phyloP scores from a whole-genome alignment of 768 basidiomycete genomes.

The Porphyrellus cyaneotinctus region DNA sequence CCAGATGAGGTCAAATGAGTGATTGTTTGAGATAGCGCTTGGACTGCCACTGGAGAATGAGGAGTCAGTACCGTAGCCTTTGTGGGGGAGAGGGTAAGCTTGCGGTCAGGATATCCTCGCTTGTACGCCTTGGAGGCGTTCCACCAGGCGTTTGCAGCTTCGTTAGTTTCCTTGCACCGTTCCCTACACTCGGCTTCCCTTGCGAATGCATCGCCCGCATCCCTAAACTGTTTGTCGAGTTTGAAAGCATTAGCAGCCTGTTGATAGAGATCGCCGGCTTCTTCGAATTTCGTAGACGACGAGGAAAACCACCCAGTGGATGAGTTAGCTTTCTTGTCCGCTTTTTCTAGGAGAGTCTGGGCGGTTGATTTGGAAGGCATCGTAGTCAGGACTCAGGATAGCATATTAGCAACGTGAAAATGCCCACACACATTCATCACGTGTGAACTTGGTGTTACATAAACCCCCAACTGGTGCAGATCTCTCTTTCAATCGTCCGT shows the following conservation, averaged over 20 bases:
- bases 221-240: constrained; percentile 87
- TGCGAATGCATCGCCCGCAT: constrained; percentile 88
- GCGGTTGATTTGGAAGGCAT: constrained; percentile 79
- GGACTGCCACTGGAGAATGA: constrained; percentile 69
- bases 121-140: constrained; percentile 97
- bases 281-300: constrained; percentile 80
- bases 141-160: constrained; percentile 99
- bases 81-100: constrained; percentile 25
- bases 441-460: constrained; percentile 13
- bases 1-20: constrained; percentile 77
- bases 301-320: constrained; percentile 89
- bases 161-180: constrained; percentile 80
- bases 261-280: constrained; percentile 92
- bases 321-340: constrained; percentile 87
- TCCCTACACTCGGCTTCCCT: constrained; percentile 94
- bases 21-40: constrained; percentile 82
- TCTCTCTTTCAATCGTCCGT: not conserved
- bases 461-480: not conserved
- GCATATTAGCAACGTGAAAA: not conserved
- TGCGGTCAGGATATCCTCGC: constrained; percentile 79
- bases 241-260: constrained; percentile 93
- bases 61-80: constrained; percentile 8
- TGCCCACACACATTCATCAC: constrained; percentile 1
- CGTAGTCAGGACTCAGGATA: constrained; percentile 11
- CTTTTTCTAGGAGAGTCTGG: constrained; percentile 74